phyloP scores from a whole-genome alignment of 148 eudicot species.

The Vaccinium myrtillus region DNA sequence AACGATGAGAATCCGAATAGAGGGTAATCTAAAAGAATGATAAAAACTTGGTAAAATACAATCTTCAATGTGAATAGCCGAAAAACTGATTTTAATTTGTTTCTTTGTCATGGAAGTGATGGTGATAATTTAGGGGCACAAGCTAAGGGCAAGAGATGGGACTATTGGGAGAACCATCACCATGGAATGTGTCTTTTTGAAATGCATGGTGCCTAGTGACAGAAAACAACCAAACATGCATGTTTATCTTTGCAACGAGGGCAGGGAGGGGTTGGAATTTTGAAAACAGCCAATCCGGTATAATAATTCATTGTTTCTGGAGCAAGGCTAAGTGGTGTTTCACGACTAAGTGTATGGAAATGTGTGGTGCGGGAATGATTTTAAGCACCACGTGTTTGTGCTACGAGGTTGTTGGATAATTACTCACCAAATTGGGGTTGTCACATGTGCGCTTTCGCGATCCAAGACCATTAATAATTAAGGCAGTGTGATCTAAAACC shows the following conservation, averaged over 20 bases:
- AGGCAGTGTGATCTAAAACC: too few relatives aligned
- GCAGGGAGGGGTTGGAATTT: background rate
- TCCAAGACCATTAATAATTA: too few relatives aligned
- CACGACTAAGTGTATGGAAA: too few relatives aligned
- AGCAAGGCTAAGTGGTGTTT: too few relatives aligned
- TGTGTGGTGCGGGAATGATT: too few relatives aligned
- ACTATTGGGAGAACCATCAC: conserved; percentile 25
- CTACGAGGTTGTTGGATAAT: too few relatives aligned
- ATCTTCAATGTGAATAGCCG: background rate
- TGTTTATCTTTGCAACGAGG: background rate
- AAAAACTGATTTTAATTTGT: background rate
- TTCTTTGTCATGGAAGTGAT: background rate
- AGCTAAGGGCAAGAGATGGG: conserved; percentile 21
- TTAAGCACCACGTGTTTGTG: too few relatives aligned
- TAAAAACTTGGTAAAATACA: background rate
- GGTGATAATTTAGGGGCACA: background rate
- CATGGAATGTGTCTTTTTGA: conserved; percentile 26
- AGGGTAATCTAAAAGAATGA: background rate
- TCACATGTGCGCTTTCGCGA: too few relatives aligned
- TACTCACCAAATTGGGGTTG: too few relatives aligned
- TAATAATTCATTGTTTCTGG: too few relatives aligned
- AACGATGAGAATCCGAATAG: background rate
- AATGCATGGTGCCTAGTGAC: conserved; percentile 30
- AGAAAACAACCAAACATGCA: conserved; percentile 41
- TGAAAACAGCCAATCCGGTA: too few relatives aligned